Evolutionary conservation across 2,329 filamentous ascomycete genomes (phyloP), one percentile per base, ranked within the genome.

Genomic region (Lizonia empirigonia): DNA sequence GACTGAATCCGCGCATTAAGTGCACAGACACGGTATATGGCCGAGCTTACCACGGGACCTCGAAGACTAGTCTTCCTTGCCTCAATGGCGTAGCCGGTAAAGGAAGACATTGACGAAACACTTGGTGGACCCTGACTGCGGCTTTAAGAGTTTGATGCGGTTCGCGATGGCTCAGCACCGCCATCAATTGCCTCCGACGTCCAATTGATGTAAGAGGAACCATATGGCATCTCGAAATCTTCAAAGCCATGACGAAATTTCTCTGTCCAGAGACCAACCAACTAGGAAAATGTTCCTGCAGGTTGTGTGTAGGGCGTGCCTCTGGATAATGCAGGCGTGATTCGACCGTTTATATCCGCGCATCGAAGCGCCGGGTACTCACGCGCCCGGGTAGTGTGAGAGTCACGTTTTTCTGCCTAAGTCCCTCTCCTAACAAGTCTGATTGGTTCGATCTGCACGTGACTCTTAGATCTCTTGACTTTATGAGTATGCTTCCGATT

Each of bases 321-420:
- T 30, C 6, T 51, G 47, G 50, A n/a, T 38, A 16, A 40, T 16
- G 33, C 36, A 55, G 48, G 47, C 40, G 32, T 16, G 15, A 15
- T 34, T 15, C 15, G 44, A 42, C 63, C 63, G 63, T 58, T 55
- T 50, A 53, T 68, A 68, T 66, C 64, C 64, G 62, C 50, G 15
- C 44, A 37, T 30, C 24, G 38, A 39, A 26, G 22, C n/a, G 26
- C 35, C 39, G 41, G n/a, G n/a, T n/a, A n/a, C n/a, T n/a, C n/a
- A n/a, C n/a, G n/a, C n/a, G n/a, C n/a, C n/a, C n/a, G n/a, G n/a
- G n/a, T n/a, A n/a, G n/a, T n/a, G n/a, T n/a, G n/a, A n/a, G n/a
- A n/a, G n/a, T n/a, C n/a, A n/a, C n/a, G n/a, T n/a, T n/a, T n/a
- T n/a, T n/a, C n/a, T n/a, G n/a, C n/a, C n/a, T n/a, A n/a, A n/a